phyloP scores from a whole-genome alignment of 192 early-diverging fungal genomes.

The Geranomyces variabilis region DNA sequence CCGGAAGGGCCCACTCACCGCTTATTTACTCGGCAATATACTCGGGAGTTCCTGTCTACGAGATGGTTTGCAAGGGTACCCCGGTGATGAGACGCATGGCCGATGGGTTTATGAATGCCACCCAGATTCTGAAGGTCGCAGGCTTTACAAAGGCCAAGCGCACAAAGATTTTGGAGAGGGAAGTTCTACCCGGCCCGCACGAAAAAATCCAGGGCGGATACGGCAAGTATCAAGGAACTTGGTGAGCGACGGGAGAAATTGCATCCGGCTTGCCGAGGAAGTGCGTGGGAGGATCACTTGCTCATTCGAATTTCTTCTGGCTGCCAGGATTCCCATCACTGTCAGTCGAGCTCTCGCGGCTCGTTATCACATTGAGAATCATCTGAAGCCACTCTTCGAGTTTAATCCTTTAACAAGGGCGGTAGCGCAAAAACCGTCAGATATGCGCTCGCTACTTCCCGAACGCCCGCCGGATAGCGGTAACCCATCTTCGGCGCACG shows the following conservation, averaged over 20 bases:
- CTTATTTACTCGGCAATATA: slow-evolving; percentile 51
- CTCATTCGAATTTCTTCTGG: neutral
- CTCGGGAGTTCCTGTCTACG: slow-evolving; percentile 66
- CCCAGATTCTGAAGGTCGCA: slow-evolving; percentile 96
- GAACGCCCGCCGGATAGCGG: neutral
- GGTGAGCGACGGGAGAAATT: slow-evolving; percentile 30
- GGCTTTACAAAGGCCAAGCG: slow-evolving; percentile 85
- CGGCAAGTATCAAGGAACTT: slow-evolving; percentile 61
- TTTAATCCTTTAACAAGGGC: slow-evolving; percentile 36
- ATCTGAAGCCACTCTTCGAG: slow-evolving; percentile 39
- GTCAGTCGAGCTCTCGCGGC: neutral
- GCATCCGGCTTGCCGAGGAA: neutral
- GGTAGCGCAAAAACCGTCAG: slow-evolving; percentile 31
- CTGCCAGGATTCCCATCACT: neutral
- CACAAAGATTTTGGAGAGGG: slow-evolving; percentile 89
- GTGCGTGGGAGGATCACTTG: neutral
- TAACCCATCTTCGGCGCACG: too few relatives aligned
- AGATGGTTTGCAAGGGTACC: slow-evolving; percentile 72
- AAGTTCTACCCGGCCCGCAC: slow-evolving; percentile 81
- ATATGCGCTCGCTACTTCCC: neutral
- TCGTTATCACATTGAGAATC: slow-evolving; percentile 40
- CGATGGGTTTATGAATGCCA: slow-evolving; percentile 91
- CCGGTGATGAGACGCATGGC: slow-evolving; percentile 76
- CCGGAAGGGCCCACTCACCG: neutral
- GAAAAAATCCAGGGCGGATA: slow-evolving; percentile 98